A percentile compares a stretch with the other conserved stretches of the same genome.
Evolutionary conservation across 2,329 filamentous ascomycete species (phyloP).

Genomic region (Exophiala xenobiotica): DNA sequence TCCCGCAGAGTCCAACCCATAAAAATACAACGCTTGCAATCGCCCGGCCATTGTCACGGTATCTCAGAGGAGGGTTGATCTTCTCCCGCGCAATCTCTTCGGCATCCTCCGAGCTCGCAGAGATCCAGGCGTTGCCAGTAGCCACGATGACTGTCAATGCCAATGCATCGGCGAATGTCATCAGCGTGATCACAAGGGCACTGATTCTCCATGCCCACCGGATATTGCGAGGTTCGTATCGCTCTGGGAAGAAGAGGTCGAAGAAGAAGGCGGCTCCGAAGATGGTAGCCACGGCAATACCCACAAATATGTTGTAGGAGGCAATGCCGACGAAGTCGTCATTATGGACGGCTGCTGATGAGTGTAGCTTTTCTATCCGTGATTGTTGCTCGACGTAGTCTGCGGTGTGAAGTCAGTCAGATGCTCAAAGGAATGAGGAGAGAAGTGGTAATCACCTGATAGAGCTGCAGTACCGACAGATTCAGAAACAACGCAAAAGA

Average conservation of each 20-base stretch:
- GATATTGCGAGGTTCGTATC: constrained; percentile 50
- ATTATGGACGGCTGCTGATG: constrained; percentile 50
- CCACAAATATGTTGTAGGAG: constrained; percentile 60
- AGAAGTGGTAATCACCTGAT: constrained; percentile 46
- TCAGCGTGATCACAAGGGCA: constrained; percentile 49
- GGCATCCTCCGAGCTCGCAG: constrained; percentile 36
- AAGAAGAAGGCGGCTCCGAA: constrained; percentile 63
- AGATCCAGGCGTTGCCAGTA: constrained; percentile 46
- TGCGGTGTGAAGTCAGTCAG: constrained; percentile 27
- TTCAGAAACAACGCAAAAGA: constrained; percentile 57
- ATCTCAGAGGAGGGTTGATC: constrained; percentile 38
- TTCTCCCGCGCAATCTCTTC: constrained; percentile 34
- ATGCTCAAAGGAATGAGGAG: neutral
- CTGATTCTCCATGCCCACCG: constrained; percentile 56
- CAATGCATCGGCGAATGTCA: constrained; percentile 50
- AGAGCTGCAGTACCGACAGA: constrained; percentile 57
- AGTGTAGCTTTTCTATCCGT: constrained; percentile 43
- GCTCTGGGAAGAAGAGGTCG: constrained; percentile 61
- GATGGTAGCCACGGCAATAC: constrained; percentile 57
- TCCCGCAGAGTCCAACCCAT: constrained; percentile 53
- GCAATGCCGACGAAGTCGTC: constrained; percentile 57
- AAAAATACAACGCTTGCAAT: constrained; percentile 54
- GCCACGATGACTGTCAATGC: constrained; percentile 54
- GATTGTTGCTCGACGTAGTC: constrained; percentile 58
- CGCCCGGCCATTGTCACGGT: constrained; percentile 51